Evolutionary conservation across 805 yeast genomes (phyloP), one percentile per base, ranked within the genome.

Genomic region (Wickerhamomyces sydowiorum): DNA sequence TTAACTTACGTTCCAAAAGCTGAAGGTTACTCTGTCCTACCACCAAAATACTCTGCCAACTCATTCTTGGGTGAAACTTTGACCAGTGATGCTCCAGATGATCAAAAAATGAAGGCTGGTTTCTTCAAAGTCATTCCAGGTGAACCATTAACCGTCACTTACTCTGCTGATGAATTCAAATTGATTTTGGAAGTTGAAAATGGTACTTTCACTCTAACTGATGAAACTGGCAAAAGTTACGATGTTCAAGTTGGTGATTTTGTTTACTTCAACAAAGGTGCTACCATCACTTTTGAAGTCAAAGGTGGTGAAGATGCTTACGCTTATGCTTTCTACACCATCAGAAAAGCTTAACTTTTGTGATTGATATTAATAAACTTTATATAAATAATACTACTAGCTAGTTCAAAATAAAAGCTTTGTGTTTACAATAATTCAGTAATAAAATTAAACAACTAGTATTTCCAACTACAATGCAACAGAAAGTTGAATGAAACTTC

Each of bases 51-150:
- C 43, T 78, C 81, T 43, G 72, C 70, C 67, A 80, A 79, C 61
- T 69, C 86, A 7, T 80, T 74, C 66, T 69, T 80, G 49, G 80
- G 82, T 31, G 86, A 80, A 55, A 66, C 69, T 46, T 73, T 75
- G 64, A 67, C 77, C 31, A 75, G 82, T 17, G 78, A 73, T 24
- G 78, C 78, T 41, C 75, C 72, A 47, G 61, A 69, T 38, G 82
- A 73, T 40, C 61, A 76, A 56, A 76, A 77, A 57, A 73, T 79
- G 44, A 62, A 78, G 17, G 69, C 78, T 54, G 86, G 86, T 37
- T 80, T 79, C 65, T 79, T 73, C 70, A 72, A 66, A 54, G 85
- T 79, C 59, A 81, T 77, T 57, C 66, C 69, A 42, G 86, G 86
- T 41, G 80, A 77, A 60, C 73, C 80, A 28, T 69, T 80, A 55